Base-by-base conservation (phyloP, 768 basidiomycete genomes). In the Candolleomyces eurysporus region DNA sequence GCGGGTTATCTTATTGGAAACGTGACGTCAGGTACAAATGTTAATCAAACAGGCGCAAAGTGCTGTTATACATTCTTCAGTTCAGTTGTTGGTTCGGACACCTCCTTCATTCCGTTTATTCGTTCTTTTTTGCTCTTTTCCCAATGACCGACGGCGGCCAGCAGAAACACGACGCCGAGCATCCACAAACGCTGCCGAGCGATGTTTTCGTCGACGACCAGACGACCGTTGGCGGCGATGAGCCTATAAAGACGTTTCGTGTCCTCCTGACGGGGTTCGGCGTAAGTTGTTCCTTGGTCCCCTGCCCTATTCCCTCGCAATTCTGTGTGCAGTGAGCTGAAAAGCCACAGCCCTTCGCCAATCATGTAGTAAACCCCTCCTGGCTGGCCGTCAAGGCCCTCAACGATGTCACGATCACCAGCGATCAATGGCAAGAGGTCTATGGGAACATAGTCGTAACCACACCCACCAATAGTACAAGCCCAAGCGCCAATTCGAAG, bases 361-460 rank as follows among this genome's bases (percentile, higher is more conserved):
- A 82, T 19, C 82, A 82, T 65, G 67, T 75, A 55, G 78, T 79
- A 59, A 90, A 90, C 66, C 89, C 89, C 2, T 90, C 89, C 21
- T 90, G 89, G 89, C 77, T 87, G 7, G 88, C 88, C 39, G 87
- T 86, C 11, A 75, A 82, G 62, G 78, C 84, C 10, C 76, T 91
- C 21, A 85, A 89, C 66, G 83, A 89, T 69, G 73, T 76, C 46
- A 65, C 60, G 60, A 61, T 61, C 60, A 32, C 60, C 45, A 61
- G 54, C 72, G 39, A 62, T 68, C 49, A 67, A 65, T 30, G 63
- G 69, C 57, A 69, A 52, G 64, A 65, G 17, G 63, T 61, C 48
- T 45, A 66, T 14, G 54, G 65, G 19, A 67, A 66, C 21, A 62
- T 63, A 22, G 50, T 30, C 4, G 51, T 55, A 4, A 48, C 55